Percentiles rank a stretch among this genome's conserved stretches.
phyloP scores from a whole-genome alignment of 768 basidiomycete genomes.

The Boletellus emodensis region DNA sequence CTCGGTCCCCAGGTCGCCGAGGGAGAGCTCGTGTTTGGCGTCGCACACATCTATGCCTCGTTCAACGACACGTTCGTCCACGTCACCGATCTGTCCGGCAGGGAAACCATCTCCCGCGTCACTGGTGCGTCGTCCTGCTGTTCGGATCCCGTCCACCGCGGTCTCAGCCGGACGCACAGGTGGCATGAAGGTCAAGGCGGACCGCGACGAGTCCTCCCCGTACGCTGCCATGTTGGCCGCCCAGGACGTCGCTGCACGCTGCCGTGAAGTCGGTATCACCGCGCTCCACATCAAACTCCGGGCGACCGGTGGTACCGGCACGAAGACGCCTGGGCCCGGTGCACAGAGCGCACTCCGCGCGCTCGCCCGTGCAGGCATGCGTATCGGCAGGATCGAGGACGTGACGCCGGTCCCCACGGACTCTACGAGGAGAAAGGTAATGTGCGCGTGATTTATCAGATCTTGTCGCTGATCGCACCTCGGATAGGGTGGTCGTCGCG shows the following conservation, averaged over 20 bases:
- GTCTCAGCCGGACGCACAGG: conserved; percentile 40
- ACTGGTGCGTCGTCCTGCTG: conserved; percentile 58
- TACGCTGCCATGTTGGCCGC: conserved; percentile 98
- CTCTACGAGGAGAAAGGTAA: conserved; percentile 93
- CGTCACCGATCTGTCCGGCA: conserved; percentile 96
- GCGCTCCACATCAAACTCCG: conserved; percentile 99
- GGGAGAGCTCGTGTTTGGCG: conserved; percentile 96
- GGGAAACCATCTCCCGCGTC: conserved; percentile 98
- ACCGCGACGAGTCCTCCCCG: conserved; percentile 98
- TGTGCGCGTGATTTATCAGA: conserved; percentile 10
- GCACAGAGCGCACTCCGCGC: conserved; percentile 98
- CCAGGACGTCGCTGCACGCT: conserved; percentile 92
- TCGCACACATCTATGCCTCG: conserved; percentile 97
- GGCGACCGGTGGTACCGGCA: conserved; percentile 96
- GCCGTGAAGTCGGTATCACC: conserved; percentile 98
- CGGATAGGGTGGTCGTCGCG: conserved; percentile 92
- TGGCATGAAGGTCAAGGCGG: conserved; percentile 99
- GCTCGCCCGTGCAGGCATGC: conserved; percentile 96
- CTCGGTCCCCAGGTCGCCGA: conserved; percentile 96
- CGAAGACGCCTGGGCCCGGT: conserved; percentile 98
- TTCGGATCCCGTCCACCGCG: neutral
- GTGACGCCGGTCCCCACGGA: conserved; percentile 97
- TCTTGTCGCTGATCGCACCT: neutral
- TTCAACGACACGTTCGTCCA: conserved; percentile 99
- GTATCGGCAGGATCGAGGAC: conserved; percentile 97